Evolutionary conservation across 768 basidiomycete species (phyloP).

Genomic region (Tricholoma terreum): DNA sequence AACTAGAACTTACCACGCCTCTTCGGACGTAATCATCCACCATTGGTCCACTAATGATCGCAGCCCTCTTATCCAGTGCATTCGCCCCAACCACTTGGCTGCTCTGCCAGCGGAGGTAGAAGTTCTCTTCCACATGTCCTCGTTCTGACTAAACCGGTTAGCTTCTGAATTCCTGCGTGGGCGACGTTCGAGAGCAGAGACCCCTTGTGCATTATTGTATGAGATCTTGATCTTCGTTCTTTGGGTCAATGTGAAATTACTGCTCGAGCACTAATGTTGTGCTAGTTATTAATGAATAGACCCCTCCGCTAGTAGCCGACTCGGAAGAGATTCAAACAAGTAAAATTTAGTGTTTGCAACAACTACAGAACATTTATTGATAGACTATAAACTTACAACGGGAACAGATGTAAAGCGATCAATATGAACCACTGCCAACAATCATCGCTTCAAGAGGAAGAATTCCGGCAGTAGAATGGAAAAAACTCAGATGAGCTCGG

Average conservation of each 20-base stretch:
- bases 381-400: constrained; percentile 16
- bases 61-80: background rate
- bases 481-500: constrained; percentile 78
- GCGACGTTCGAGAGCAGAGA: background rate
- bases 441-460: constrained; percentile 6
- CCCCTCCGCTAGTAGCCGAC: background rate
- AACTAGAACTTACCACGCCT: background rate
- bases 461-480: background rate
- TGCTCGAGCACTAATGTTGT: background rate
- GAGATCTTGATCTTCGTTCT: background rate
- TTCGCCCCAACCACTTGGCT: background rate
- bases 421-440: constrained; percentile 5
- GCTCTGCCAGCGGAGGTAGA: background rate
- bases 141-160: too few relatives aligned
- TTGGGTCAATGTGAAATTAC: background rate
- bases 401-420: constrained; percentile 3
- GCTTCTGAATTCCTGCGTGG: background rate
- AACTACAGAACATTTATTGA: constrained; percentile 3
- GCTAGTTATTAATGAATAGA: background rate
- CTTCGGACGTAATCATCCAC: background rate
- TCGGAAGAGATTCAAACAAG: background rate
- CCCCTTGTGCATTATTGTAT: background rate
- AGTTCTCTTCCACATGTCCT: background rate
- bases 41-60: background rate
- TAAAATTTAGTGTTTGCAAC: background rate